Base-by-base conservation (phyloP, 768 basidiomycete species). In the Cystofilobasidium capitatum region DNA sequence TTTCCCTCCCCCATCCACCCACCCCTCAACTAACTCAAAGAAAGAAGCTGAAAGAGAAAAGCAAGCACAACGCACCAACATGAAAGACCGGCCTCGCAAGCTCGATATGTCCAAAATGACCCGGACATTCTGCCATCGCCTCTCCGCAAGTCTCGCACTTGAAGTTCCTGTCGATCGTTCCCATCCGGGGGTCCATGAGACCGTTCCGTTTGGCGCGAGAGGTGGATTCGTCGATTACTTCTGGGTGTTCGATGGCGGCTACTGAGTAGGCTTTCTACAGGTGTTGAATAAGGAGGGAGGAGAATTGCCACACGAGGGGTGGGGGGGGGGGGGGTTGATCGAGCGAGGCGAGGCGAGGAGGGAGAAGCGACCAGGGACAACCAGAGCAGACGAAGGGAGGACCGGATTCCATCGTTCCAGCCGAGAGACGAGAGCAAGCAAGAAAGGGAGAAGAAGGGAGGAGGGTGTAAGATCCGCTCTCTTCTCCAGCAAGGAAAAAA, bases 131-230 rank as follows among this genome's bases (percentile, higher is more conserved):
- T 22, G 91, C 87, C 93, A 98, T 97, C n/a, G 93, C 94, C 82
- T 99, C 96, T 72, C 92, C 93, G 77, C 96, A 98, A 35, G 96
- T 98, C 81, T 97, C 92, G 77, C 96, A 99, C 81, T 98, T 98
- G 81, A 94, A 77, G 69, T 76, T 77, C 29, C 77, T 73, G 70
- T 78, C 77, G 71, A 78, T 94, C 35, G 91, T 99, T 44, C 96
- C 96, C 88, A 98, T 91, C 69, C 91, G 85, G 60, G 93, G 91
- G 80, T 99, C 96, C 88, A 94, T 94, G 75, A 99, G 81, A 55
- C 96, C 96, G 58, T 91, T 92, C 31, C 85, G 81, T 80, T 96
- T 97, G 31, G 90, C 89, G 75, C 86, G 88, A 74, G 88, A 88
- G 0, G 86, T 89, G 24, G 86, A 79, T 77, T 99, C 96, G 73